Evolutionary conservation across 257 asterid species (phyloP).

Genomic region (Coffea canephora): DNA sequence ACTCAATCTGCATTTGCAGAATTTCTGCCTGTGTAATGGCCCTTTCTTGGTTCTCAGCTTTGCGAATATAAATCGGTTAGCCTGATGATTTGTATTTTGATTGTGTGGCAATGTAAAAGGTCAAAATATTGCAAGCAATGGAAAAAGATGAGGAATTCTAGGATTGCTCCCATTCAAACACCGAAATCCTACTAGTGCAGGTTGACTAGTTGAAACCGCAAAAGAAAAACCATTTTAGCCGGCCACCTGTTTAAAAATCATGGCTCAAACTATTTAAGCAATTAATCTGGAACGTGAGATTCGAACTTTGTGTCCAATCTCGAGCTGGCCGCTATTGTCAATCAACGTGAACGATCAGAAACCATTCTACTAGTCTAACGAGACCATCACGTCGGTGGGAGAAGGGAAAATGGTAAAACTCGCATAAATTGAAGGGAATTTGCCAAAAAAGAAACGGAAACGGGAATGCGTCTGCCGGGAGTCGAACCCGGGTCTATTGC

Average conservation of each 20-base stretch:
- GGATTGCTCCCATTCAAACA: too few relatives aligned
- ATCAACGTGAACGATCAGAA: too few relatives aligned
- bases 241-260: not conserved
- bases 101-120: not conserved
- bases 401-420: too few relatives aligned
- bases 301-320: too few relatives aligned
- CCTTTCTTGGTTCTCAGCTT: slow-evolving; percentile 6
- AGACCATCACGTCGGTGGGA: too few relatives aligned
- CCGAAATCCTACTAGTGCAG: not conserved
- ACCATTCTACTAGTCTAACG: too few relatives aligned
- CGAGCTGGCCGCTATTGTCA: too few relatives aligned
- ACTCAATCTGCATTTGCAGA: not conserved
- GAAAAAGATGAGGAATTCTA: not conserved
- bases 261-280: too few relatives aligned
- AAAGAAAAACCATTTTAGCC: not conserved
- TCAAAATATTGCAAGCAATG: not conserved
- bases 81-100: not conserved
- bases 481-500: slow-evolving; percentile 99
- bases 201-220: not conserved
- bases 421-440: too few relatives aligned
- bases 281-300: too few relatives aligned
- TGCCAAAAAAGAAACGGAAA: too few relatives aligned
- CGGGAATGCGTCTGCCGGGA: slow-evolving; percentile 28
- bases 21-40: not conserved
- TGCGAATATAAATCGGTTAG: not conserved